phyloP scores from a whole-genome alignment of 768 basidiomycete species.

The Cystobasidium ongulense region DNA sequence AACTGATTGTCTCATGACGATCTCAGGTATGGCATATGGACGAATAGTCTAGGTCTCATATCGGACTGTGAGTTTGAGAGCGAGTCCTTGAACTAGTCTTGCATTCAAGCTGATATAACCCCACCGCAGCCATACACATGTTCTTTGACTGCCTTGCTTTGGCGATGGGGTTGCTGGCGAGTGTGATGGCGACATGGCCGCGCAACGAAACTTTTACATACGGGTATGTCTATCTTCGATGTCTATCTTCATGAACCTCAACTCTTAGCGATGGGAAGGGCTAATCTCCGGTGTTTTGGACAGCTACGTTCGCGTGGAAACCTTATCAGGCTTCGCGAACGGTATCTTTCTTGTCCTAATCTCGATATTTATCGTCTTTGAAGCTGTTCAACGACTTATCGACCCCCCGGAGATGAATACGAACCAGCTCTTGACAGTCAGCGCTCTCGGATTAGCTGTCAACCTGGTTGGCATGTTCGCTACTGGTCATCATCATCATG shows the following conservation, averaged over 20 bases:
- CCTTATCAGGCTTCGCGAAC: slow-evolving; percentile 94
- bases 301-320: slow-evolving; percentile 92
- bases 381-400: slow-evolving; percentile 83
- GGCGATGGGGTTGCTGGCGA: slow-evolving; percentile 86
- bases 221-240: slow-evolving; percentile 56
- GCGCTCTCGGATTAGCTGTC: slow-evolving; percentile 76
- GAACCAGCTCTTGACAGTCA: slow-evolving; percentile 79
- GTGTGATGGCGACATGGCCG: slow-evolving; percentile 96
- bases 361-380: slow-evolving; percentile 95
- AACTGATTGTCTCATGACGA: neutral
- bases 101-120: too few relatives aligned
- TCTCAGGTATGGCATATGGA: slow-evolving; percentile 81
- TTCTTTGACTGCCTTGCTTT: slow-evolving; percentile 98
- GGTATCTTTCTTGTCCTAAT: slow-evolving; percentile 88
- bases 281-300: too few relatives aligned
- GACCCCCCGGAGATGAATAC: slow-evolving; percentile 90
- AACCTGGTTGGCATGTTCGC: slow-evolving; percentile 99
- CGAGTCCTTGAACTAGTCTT: neutral
- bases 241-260: neutral
- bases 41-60: slow-evolving; percentile 89
- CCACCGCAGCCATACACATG: slow-evolving; percentile 96
- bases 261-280: neutral
- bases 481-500: slow-evolving; percentile 56
- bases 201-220: slow-evolving; percentile 91
- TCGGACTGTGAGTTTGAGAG: slow-evolving; percentile 68